Evolutionary conservation across 805 yeast species (phyloP).

Genomic region (Candida insectorum): DNA sequence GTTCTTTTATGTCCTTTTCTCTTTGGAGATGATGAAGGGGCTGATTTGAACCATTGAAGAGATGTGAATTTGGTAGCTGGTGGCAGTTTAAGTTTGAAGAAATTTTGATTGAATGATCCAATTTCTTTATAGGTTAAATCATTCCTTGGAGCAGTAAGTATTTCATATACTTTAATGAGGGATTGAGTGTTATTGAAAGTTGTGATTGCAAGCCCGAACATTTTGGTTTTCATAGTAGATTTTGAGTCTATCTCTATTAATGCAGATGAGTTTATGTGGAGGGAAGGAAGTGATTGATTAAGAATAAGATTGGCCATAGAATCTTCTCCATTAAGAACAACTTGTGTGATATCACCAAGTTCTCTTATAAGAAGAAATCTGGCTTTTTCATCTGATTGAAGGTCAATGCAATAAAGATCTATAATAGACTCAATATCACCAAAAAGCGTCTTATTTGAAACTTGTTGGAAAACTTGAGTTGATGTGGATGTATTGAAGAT

Average conservation of each 20-base stretch:
- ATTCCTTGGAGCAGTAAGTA: slow-evolving; percentile 9
- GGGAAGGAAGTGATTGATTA: background rate
- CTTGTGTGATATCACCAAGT: slow-evolving; percentile 12
- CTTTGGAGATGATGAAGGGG: background rate
- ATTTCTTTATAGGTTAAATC: slow-evolving; percentile 11
- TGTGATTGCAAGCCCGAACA: slow-evolving; percentile 17
- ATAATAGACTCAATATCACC: slow-evolving; percentile 5
- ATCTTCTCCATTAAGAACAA: slow-evolving; percentile 10
- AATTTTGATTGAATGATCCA: slow-evolving; percentile 15
- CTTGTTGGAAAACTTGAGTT: background rate
- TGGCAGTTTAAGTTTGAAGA: slow-evolving; percentile 8
- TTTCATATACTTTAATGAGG: slow-evolving; percentile 14
- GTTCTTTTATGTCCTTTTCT: slow-evolving; percentile 6
- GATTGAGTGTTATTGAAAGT: slow-evolving; percentile 4
- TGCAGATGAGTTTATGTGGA: slow-evolving; percentile 5
- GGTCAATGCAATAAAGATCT: slow-evolving; percentile 10
- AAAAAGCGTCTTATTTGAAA: slow-evolving; percentile 1
- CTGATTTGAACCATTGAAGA: slow-evolving; percentile 15
- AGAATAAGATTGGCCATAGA: slow-evolving; percentile 6
- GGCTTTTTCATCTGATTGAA: slow-evolving; percentile 1
- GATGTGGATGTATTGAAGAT: slow-evolving; percentile 2
- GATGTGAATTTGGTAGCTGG: slow-evolving; percentile 5
- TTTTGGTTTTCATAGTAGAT: slow-evolving; percentile 2
- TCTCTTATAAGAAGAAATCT: slow-evolving; percentile 8
- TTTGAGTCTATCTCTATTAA: slow-evolving; percentile 15